Evolutionary conservation across 106 monocot species (phyloP).

Genomic region (Chionographis japonica): DNA sequence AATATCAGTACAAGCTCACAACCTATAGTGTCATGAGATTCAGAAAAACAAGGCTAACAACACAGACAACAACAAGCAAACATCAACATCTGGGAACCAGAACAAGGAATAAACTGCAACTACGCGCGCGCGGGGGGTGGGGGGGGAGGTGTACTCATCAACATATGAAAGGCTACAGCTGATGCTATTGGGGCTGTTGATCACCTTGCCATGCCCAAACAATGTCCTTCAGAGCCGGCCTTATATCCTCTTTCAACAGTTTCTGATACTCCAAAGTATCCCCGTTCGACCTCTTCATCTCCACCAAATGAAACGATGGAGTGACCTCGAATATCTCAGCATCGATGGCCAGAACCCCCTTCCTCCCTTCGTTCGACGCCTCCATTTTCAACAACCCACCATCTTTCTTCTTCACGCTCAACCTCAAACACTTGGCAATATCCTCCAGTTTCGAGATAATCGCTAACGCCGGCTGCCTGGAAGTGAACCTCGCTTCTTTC

Average conservation of each 20-base stretch:
- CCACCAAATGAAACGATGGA: slow-evolving; percentile 27
- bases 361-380: slow-evolving; percentile 9
- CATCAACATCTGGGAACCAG: no score
- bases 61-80: no score
- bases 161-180: not conserved
- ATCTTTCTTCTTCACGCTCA: slow-evolving; percentile 38
- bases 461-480: slow-evolving; percentile 6
- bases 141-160: no score
- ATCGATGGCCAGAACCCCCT: slow-evolving; percentile 20
- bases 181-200: not conserved
- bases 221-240: slow-evolving; percentile 17
- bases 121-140: no score
- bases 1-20: no score
- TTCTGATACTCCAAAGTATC: slow-evolving; percentile 40
- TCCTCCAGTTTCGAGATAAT: slow-evolving; percentile 32
- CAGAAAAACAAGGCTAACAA: no score
- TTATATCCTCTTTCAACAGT: slow-evolving; percentile 20
- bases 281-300: slow-evolving; percentile 22
- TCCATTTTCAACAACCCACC: slow-evolving; percentile 32
- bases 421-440: slow-evolving; percentile 11
- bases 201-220: slow-evolving; percentile 25
- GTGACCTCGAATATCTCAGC: slow-evolving; percentile 34
- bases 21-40: no score
- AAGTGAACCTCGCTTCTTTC: slow-evolving; percentile 19
- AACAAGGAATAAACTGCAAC: no score